Base-by-base conservation (phyloP, 1,284 basidiomycete species). In the Ganoderma meredithae region DNA sequence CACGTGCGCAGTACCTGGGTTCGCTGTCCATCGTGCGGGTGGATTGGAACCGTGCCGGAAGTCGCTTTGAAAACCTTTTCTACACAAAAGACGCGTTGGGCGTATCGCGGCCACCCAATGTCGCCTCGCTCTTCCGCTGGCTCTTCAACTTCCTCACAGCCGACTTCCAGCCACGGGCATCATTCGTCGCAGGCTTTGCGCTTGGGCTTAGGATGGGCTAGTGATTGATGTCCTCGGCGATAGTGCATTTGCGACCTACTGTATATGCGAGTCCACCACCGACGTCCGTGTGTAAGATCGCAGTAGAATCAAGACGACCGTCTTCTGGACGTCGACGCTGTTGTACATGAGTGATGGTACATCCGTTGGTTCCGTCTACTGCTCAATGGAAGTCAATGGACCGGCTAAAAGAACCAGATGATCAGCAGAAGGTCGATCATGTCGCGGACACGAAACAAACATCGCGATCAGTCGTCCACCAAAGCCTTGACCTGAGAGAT, bases 161-260 rank as follows among this genome's bases (percentile, higher is more conserved):
- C 31, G 94, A 98, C 79, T 98, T 98, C 83, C 96, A 96, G 77
- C 93, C 89, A 19, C 82, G 93, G 67, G 93, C 92, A 4, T 88
- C 90, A 7, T 95, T 95, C 78, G 73, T 92, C 52, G 92, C 87
- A 10, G 93, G 93, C 6, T 83, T 95, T 68, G 83, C 82, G 2
- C 80, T 95, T 58, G 93, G 93, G 15, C 74, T 95, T 62, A 83
- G 92, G 59, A 78, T 94, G 12, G 81, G 80, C 36, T 81, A 39
- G 39, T 22, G 4, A 13, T 43, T 40, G 64, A 71, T 22, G 47
- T 27, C 12, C 52, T 31, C 12, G 27, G 52, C 6, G 17, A 27
- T 17, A 36, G 39, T 25, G 58, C 41, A 15, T 22, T 15, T 44
- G 40, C 41, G 12, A 22, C 5, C 31, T 36, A 44, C 36, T 36